Percentiles rank a stretch among this genome's conserved stretches.
phyloP scores from a whole-genome alignment of 371 early-diverging fungal genomes.

The Rhizomucor pusillus region DNA sequence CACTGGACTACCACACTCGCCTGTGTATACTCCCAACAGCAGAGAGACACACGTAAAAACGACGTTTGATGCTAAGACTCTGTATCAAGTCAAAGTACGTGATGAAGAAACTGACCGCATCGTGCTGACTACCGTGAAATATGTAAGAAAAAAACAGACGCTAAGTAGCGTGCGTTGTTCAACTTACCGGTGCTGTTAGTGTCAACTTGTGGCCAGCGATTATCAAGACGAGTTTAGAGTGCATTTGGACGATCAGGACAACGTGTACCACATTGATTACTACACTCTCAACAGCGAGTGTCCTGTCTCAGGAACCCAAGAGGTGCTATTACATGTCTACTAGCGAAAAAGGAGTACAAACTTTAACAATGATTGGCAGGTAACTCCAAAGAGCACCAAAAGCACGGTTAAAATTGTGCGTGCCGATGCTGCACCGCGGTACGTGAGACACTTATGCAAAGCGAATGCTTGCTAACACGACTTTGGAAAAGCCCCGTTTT shows the following conservation, averaged over 20 bases:
- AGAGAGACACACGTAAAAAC: slow-evolving; percentile 1
- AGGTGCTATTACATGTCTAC: too few relatives aligned
- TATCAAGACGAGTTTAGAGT: slow-evolving; percentile 18
- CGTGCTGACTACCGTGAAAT: slow-evolving; percentile 10
- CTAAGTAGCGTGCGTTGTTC: neutral
- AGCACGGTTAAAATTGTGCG: too few relatives aligned
- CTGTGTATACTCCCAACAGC: slow-evolving; percentile 7
- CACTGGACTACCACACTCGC: slow-evolving; percentile 9
- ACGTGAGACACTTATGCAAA: too few relatives aligned
- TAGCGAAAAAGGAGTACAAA: too few relatives aligned
- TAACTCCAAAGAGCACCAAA: too few relatives aligned
- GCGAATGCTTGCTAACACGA: neutral
- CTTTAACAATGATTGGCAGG: too few relatives aligned
- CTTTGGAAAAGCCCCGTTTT: slow-evolving; percentile 4
- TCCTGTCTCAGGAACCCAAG: too few relatives aligned
- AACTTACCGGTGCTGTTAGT: too few relatives aligned
- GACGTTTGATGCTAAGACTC: neutral
- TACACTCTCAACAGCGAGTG: slow-evolving; percentile 3
- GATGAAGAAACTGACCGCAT: slow-evolving; percentile 16
- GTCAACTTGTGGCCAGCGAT: slow-evolving; percentile 15
- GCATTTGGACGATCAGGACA: slow-evolving; percentile 17
- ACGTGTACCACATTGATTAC: slow-evolving; percentile 25
- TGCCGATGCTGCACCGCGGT: too few relatives aligned
- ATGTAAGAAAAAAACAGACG: neutral
- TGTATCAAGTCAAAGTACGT: slow-evolving; percentile 23